Conservation (phyloP, 2,329 filamentous ascomycete species). For the Hortaea werneckii region DNA sequence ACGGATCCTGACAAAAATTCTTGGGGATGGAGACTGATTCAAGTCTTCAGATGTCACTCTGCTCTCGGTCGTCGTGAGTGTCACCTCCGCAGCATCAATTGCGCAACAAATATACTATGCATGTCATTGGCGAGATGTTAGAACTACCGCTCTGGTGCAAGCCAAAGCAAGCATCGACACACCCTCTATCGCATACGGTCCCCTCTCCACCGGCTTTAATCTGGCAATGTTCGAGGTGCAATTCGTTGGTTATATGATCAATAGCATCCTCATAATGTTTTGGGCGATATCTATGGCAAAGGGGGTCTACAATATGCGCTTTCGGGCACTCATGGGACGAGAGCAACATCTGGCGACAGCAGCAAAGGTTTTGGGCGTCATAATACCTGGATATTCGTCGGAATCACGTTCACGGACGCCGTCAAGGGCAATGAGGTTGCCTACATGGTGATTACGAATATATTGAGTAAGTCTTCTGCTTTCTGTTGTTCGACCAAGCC, state of each 20-base stretch:
- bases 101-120: slow-evolving; percentile 5
- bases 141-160: background rate
- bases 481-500: background rate
- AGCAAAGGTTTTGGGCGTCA: background rate
- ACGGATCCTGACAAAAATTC: background rate
- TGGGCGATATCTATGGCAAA: slow-evolving; percentile 3
- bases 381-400: slow-evolving; percentile 1
- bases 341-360: background rate
- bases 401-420: background rate
- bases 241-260: background rate
- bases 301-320: slow-evolving; percentile 2
- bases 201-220: slow-evolving; percentile 4
- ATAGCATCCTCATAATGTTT: slow-evolving; percentile 1
- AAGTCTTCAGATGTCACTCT: slow-evolving; percentile 2
- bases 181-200: background rate
- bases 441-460: background rate
- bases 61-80: background rate
- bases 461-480: background rate
- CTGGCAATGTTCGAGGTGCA: slow-evolving; percentile 3
- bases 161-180: background rate
- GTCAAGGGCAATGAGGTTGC: background rate
- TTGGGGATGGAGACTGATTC: background rate
- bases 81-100: slow-evolving; percentile 3
- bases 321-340: background rate
- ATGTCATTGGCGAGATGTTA: slow-evolving; percentile 2